Conservation (phyloP, 192 early-diverging fungal species). For the Dissophora globulifera region DNA sequence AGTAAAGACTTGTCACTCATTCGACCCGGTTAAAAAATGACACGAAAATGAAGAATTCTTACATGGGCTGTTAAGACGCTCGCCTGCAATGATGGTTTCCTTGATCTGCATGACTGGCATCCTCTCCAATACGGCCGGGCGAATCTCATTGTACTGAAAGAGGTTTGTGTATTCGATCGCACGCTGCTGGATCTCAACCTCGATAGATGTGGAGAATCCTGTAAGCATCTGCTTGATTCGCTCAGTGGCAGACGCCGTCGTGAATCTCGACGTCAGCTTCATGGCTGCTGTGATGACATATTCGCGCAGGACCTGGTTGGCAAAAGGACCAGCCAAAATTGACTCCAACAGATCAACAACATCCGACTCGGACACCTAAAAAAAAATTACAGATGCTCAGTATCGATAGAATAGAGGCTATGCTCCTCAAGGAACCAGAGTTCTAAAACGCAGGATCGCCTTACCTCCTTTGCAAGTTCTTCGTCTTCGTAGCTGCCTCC, state of each 20-base stretch:
- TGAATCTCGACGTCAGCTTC: constrained; percentile 90
- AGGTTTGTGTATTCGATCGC: constrained; percentile 91
- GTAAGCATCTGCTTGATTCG: constrained; percentile 70
- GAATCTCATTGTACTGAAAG: constrained; percentile 78
- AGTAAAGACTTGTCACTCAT: too few species aligned
- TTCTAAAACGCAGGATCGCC: too few species aligned
- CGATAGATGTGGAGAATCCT: constrained; percentile 74
- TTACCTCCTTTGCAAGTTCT: constrained; percentile 65
- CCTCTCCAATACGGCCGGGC: constrained; percentile 86
- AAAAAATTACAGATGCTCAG: not conserved
- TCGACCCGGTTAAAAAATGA: too few species aligned
- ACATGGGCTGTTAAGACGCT: constrained; percentile 39
- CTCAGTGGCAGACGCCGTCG: constrained; percentile 51
- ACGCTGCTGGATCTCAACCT: constrained; percentile 95
- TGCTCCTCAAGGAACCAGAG: too few species aligned
- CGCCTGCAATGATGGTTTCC: constrained; percentile 52
- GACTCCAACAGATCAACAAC: constrained; percentile 79
- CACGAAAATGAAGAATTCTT: not conserved
- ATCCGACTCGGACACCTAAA: constrained; percentile 72
- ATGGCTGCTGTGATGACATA: constrained; percentile 89
- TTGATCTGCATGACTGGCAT: constrained; percentile 88
- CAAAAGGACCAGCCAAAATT: constrained; percentile 84
- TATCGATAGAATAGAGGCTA: not conserved
- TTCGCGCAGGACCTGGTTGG: constrained; percentile 80
- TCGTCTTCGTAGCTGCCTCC: constrained; percentile 77